Evolutionary conservation across 2,329 filamentous ascomycete species (phyloP).

Genomic region (Cladosporium cucumerinum): DNA sequence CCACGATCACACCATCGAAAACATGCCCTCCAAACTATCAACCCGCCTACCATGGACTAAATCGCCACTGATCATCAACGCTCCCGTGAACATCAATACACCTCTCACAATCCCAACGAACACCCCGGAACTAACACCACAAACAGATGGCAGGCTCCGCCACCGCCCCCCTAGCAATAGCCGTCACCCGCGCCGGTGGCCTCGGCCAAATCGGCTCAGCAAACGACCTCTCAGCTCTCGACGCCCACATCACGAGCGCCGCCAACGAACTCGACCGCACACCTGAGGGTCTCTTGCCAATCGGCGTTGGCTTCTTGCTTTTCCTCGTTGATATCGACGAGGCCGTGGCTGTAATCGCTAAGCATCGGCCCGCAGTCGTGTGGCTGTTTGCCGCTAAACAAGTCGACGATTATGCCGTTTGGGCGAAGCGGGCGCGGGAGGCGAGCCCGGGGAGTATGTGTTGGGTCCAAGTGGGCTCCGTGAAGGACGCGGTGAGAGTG

Average conservation of each 20-base stretch:
- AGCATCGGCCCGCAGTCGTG: constrained; percentile 52
- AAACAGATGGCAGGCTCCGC: constrained; percentile 14
- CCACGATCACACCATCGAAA: not conserved
- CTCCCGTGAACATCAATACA: constrained; percentile 6
- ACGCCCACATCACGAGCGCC: not conserved
- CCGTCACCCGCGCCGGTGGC: constrained; percentile 54
- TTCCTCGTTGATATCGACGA: constrained; percentile 42
- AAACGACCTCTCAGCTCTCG: constrained; percentile 39
- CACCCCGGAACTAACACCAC: not conserved
- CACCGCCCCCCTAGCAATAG: constrained; percentile 49
- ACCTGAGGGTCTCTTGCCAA: constrained; percentile 39
- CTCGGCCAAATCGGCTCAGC: constrained; percentile 47
- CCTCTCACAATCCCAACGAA: not conserved
- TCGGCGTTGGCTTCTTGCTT: constrained; percentile 63
- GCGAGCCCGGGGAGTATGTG: constrained; percentile 45
- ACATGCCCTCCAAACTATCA: constrained; percentile 8
- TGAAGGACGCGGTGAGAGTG: constrained; percentile 52
- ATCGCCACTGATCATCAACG: constrained; percentile 15
- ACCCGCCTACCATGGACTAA: constrained; percentile 10
- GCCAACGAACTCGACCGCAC: constrained; percentile 29
- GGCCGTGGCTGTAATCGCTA: constrained; percentile 50
- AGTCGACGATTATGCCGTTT: constrained; percentile 36
- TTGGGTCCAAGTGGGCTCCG: constrained; percentile 61
- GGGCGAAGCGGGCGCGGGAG: constrained; percentile 32
- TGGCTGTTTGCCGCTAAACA: constrained; percentile 65